Percentiles rank a stretch among this genome's conserved stretches.
These are phyloP conservation scores for Diospyros lotus DNA, from an alignment of 148 eudicot genomes.

Conservation along the genomic window DNA sequence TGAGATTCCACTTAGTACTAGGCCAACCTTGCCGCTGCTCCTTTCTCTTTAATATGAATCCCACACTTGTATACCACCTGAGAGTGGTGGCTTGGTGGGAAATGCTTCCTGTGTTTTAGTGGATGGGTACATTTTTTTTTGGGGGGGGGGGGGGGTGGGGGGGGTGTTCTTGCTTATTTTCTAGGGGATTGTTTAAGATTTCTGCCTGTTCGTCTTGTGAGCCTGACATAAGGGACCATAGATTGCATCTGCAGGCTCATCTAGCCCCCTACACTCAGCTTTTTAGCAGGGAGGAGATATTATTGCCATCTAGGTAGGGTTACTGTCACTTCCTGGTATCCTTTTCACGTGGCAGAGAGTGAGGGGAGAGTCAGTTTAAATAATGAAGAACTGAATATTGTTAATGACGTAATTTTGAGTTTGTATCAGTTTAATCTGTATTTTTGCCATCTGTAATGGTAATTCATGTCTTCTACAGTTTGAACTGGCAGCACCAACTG, in stretches of 20 bases:
- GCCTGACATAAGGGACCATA: neutral
- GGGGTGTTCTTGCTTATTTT: neutral
- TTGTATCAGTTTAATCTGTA: neutral
- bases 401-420: neutral
- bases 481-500: constrained; percentile 87
- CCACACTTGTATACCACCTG: neutral
- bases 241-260: neutral
- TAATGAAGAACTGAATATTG: neutral
- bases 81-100: neutral
- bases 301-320: neutral
- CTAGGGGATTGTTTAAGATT: neutral
- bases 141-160: neutral
- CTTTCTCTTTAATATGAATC: neutral
- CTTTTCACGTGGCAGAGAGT: no score
- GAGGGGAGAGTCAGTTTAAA: no score
- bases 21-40: no score
- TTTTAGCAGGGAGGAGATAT: neutral
- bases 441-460: neutral
- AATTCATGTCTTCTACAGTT: constrained; percentile 33
- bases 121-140: neutral
- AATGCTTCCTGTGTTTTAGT: neutral
- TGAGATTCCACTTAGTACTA: no score
- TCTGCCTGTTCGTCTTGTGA: no score
- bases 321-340: no score
- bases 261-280: neutral